Base-by-base conservation (phyloP, 495 filamentous ascomycete genomes). In the Sphaerosporella brunnea region DNA sequence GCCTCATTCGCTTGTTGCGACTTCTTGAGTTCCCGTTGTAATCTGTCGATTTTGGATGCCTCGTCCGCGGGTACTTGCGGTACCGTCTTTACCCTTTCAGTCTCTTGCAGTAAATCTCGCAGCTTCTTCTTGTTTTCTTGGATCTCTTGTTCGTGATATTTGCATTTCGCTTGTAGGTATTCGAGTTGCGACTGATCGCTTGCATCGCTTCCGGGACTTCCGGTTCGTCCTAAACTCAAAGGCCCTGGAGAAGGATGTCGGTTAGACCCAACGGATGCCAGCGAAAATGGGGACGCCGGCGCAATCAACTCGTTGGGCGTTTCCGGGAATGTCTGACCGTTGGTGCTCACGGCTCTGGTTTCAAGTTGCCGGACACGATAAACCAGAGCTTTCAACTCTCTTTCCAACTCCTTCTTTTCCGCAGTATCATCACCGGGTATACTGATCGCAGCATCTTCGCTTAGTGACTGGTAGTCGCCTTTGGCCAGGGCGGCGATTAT, bases 1-100 rank as follows among this genome's bases (percentile, higher is more conserved):
- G 90, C 92, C 59, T 93, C 82, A 64, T 99, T 99, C 53, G 92
- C 90, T 67, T 95, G 87, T 53, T 94, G 85, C 58, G 93, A 84
- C 63, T 96, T 99, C 66, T 77, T 80, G 39, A 99, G 69, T 64
- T 99, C 92, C 13, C 90, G 74, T 64, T 95, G 86, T 24, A 97
- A 67, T 7, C 72, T 66, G 35, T 70, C 70, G 45, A 82, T 76
- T 55, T 80, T 59, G 41, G 56, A 53, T 42, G 57, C 75, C 52
- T 80, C 56, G 20, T 59, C 47, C 70, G 39, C 72, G 67, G 58
- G 78, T 70, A 55, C 78, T 69, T 53, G 72, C 70, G 53, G 67
- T 70, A 69, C 68, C 50, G 66, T 63, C 30, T 71, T 67, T 23
- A 73, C 75, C 47, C 74, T 68, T 48, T 77, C 72, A 51, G 76